Conservation (phyloP, 345 rosid species). For the Balakata baccata region DNA sequence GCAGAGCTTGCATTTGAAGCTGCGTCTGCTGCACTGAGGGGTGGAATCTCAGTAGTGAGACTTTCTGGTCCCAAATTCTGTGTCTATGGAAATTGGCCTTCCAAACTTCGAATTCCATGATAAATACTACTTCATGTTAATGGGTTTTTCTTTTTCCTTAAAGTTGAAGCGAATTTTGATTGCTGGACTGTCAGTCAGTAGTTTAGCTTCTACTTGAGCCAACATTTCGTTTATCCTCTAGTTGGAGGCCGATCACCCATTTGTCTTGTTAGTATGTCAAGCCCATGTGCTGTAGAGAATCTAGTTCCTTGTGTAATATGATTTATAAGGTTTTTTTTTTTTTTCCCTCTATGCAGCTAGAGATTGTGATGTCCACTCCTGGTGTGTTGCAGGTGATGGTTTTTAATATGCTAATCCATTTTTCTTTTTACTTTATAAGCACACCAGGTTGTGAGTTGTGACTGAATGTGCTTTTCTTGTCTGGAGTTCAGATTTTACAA, state of each 20-base stretch:
- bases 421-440: neutral
- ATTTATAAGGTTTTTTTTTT: slow-evolving; percentile 5
- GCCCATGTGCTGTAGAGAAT: neutral
- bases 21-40: slow-evolving; percentile 50
- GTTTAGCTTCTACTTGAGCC: neutral
- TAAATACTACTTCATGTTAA: neutral
- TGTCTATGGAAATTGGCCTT: neutral
- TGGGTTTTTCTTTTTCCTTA: neutral
- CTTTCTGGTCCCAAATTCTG: neutral
- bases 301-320: neutral
- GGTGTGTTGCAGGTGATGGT: slow-evolving; percentile 51
- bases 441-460: neutral
- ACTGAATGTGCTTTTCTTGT: neutral
- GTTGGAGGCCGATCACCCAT: neutral
- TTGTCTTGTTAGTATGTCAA: neutral
- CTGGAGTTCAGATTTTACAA: slow-evolving; percentile 35
- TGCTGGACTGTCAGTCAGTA: neutral
- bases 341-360: slow-evolving; percentile 39
- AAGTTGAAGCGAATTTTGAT: neutral
- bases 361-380: slow-evolving; percentile 57
- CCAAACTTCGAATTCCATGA: neutral
- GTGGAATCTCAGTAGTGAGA: slow-evolving; percentile 59
- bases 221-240: neutral
- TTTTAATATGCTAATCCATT: neutral
- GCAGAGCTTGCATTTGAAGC: slow-evolving; percentile 53